Percentiles rank a stretch among this genome's conserved stretches.
phyloP scores from a whole-genome alignment of 345 rosid genomes.

The Eucalyptus viminalis region DNA sequence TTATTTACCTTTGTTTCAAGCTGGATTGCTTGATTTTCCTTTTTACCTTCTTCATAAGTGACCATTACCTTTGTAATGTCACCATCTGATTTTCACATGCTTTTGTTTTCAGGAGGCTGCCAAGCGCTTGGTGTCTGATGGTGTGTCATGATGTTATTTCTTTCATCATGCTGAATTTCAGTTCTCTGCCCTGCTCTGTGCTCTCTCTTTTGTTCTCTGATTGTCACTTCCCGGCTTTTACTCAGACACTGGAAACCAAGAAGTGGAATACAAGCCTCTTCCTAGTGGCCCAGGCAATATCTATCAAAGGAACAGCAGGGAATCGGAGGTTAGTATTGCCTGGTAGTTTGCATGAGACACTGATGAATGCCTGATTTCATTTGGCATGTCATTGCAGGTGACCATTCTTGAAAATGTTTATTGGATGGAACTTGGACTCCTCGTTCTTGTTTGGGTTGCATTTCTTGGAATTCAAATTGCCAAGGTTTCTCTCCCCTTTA shows the following conservation, averaged over 20 bases:
- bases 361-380: background rate
- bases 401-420: constrained; percentile 16
- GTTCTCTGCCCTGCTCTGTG: background rate
- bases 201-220: background rate
- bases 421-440: constrained; percentile 38
- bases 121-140: constrained; percentile 7
- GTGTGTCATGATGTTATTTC: constrained; percentile 1
- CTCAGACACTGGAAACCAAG: constrained; percentile 6
- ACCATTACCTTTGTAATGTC: background rate
- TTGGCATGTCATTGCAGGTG: constrained; percentile 7
- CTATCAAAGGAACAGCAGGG: background rate
- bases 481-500: constrained; percentile 13
- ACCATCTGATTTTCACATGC: background rate
- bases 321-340: background rate
- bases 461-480: constrained; percentile 31
- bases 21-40: background rate
- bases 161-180: background rate
- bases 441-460: constrained; percentile 30
- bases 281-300: constrained; percentile 3
- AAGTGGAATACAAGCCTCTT: constrained; percentile 12
- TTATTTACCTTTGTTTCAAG: background rate
- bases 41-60: background rate
- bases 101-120: constrained; percentile 14
- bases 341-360: background rate
- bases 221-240: background rate